Conservation (phyloP, 768 basidiomycete genomes). For the Calocera viscosa region DNA sequence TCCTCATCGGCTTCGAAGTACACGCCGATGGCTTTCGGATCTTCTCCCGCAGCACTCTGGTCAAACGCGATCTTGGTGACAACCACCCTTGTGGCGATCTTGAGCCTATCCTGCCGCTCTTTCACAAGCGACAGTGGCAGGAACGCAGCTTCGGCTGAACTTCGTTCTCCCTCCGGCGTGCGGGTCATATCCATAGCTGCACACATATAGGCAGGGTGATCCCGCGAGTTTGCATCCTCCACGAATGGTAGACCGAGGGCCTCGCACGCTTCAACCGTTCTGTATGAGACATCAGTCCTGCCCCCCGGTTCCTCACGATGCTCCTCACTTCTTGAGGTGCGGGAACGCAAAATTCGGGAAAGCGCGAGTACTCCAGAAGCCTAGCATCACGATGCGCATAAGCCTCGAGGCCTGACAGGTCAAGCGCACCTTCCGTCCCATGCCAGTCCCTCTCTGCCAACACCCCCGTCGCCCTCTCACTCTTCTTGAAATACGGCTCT, state of each 20-base stretch:
- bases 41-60: neutral
- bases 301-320: neutral
- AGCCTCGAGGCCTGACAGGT: neutral
- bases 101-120: neutral
- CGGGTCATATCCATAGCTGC: neutral
- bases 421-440: neutral
- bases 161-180: neutral
- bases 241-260: neutral
- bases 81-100: neutral
- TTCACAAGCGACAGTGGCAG: neutral
- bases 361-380: neutral
- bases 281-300: neutral
- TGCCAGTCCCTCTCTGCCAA: neutral
- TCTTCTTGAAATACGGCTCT: conserved; percentile 28
- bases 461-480: conserved; percentile 18
- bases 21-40: neutral
- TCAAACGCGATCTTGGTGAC: neutral
- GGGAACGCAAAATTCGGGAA: neutral
- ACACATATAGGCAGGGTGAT: neutral
- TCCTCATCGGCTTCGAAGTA: neutral
- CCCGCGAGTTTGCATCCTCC: neutral
- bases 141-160: neutral
- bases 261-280: neutral
- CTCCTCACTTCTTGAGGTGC: neutral
- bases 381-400: neutral